Evolutionary conservation across 2,329 filamentous ascomycete genomes (phyloP), one percentile per base, ranked within the genome.

Genomic region (Uncinocarpus reesii): DNA sequence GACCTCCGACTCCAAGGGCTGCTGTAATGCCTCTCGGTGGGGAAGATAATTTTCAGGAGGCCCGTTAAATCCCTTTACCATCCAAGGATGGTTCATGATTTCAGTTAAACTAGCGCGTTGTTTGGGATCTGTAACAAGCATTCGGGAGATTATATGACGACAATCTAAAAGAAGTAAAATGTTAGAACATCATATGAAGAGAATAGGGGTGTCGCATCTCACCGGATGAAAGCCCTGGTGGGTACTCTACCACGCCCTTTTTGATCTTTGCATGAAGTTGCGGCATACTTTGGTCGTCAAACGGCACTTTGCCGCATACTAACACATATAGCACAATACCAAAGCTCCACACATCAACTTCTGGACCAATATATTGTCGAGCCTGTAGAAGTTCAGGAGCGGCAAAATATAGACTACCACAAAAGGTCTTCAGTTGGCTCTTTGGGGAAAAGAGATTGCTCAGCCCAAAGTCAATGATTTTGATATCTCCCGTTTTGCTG

Each of bases 261-360:
- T 98, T 98, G 68, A 98, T 98, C 71, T 98, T 98, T 50, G 90
- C 89, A 68, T 98, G 92, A 42, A 98, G 73, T 54, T 94, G 89
- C 29, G 90, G 92, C 88, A 98, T 98, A 70, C 89, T 95, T 69
- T 98, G 92, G 62, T 98, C 92, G 63, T 98, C 92, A 61, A 98
- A 98, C 0, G 92, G 92, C 2, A 98, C 92, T 66, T 96, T 96
- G 45, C 92, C 92, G 62, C 92, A 96, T 3, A 96, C 92, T 53
- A 98, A 70, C 50, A 98, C 92, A 60, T 96, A 98, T 11, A 98
- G 77, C 10, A 98, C 92, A 58, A 98, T 95, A 18, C 92, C 92
- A 67, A 96, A 96, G 70, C 92, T 96, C 92, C 92, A 98, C 1
- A 96, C 79, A 62, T 98, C 92, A 23, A 98, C 92, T 63, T 98